Conservation (phyloP, 371 early-diverging fungal genomes). For the Mortierella sp. region DNA sequence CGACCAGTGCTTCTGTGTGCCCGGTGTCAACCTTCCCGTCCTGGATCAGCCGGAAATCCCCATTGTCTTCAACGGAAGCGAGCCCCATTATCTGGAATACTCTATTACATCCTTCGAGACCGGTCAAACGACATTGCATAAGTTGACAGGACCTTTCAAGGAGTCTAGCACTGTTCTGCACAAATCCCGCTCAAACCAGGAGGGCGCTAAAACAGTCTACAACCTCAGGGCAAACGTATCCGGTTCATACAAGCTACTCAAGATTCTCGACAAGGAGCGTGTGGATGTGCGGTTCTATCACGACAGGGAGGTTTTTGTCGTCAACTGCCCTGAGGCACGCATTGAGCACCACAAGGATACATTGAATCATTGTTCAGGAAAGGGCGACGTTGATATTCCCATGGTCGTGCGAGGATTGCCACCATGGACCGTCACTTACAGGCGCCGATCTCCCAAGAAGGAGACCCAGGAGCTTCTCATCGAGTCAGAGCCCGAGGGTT, state of each 20-base stretch:
- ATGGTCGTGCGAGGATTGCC: conserved; percentile 44
- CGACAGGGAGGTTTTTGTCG: conserved; percentile 44
- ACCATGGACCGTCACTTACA: conserved; percentile 49
- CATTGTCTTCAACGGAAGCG: conserved; percentile 49
- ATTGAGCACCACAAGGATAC: conserved; percentile 36
- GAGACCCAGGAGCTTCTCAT: conserved; percentile 41
- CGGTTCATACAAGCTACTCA: conserved; percentile 40
- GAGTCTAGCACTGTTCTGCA: conserved; percentile 27
- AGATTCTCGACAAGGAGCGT: conserved; percentile 32
- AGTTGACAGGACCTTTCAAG: conserved; percentile 39
- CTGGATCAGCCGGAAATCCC: conserved; percentile 42
- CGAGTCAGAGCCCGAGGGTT: conserved; percentile 44
- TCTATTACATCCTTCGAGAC: conserved; percentile 47
- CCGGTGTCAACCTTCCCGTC: conserved; percentile 12
- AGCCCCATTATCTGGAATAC: conserved; percentile 42
- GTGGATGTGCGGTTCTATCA: conserved; percentile 37
- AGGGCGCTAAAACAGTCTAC: conserved; percentile 22
- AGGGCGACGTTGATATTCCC: conserved; percentile 48
- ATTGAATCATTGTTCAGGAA: conserved; percentile 37
- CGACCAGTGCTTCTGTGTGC: conserved; percentile 46
- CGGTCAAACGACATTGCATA: conserved; percentile 20
- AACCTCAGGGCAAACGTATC: conserved; percentile 27
- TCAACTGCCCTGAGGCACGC: conserved; percentile 43
- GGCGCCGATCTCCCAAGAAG: conserved; percentile 23
- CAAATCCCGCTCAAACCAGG: conserved; percentile 28